phyloP scores from a whole-genome alignment of 2,329 filamentous ascomycete genomes.

The Verticillium longisporum region DNA sequence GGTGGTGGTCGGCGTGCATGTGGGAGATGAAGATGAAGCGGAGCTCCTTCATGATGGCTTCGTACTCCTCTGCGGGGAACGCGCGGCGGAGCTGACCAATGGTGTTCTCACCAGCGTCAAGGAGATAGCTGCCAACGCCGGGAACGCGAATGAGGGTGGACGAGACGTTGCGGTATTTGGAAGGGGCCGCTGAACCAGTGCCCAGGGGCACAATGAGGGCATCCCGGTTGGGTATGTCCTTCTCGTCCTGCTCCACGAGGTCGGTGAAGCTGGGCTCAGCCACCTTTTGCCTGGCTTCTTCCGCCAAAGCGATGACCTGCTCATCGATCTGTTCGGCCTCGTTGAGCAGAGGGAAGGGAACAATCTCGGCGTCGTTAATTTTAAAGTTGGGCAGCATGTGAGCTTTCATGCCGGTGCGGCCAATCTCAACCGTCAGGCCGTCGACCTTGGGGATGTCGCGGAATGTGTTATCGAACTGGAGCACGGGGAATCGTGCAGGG shows the following conservation, averaged over 20 bases:
- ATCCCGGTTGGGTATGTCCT: conserved; percentile 66
- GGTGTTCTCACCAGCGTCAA: conserved; percentile 91
- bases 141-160: conserved; percentile 80
- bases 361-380: conserved; percentile 37
- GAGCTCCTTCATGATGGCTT: conserved; percentile 68
- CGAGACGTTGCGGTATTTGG: conserved; percentile 93
- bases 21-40: conserved; percentile 90
- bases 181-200: conserved; percentile 84
- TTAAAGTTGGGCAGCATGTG: conserved; percentile 39
- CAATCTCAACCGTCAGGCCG: conserved; percentile 20
- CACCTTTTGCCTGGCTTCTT: conserved; percentile 34
- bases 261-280: conserved; percentile 36
- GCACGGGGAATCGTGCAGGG: conserved; percentile 63
- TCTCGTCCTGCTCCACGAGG: conserved; percentile 43
- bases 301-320: conserved; percentile 45
- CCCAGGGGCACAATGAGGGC: conserved; percentile 82
- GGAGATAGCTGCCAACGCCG: conserved; percentile 76
- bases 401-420: conserved; percentile 35
- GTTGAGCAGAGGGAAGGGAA: conserved; percentile 31
- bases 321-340: conserved; percentile 31
- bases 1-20: conserved; percentile 91
- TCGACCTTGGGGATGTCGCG: conserved; percentile 7
- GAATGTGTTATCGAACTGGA: conserved; percentile 53
- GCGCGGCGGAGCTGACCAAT: conserved; percentile 77
- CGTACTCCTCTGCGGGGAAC: conserved; percentile 58